A percentile compares a stretch with the other conserved stretches of the same genome.
These are phyloP conservation scores for Trichoderma harzianum DNA, from an alignment of 2,329 filamentous ascomycete species.

Conservation along the genomic window DNA sequence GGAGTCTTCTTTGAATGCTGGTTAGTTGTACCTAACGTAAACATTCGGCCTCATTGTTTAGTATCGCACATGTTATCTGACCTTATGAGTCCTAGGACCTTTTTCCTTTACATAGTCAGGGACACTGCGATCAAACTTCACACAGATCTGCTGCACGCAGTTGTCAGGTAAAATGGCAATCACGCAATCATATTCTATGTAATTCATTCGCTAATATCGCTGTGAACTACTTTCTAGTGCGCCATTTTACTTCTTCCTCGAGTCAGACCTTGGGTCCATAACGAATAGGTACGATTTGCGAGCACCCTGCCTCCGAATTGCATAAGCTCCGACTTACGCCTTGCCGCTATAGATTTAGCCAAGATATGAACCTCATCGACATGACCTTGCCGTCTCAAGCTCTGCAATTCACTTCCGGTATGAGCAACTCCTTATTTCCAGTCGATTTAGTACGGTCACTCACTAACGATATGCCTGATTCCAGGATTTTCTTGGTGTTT, in stretches of 20 bases:
- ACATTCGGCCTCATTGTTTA: not conserved
- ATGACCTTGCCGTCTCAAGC: not conserved
- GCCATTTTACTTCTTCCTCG: not conserved
- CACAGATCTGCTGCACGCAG: not conserved
- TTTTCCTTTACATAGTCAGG: not conserved
- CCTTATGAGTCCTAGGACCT: not conserved
- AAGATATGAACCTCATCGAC: not conserved
- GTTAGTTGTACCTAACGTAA: not conserved
- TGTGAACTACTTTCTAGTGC: not conserved
- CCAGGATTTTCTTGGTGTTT: not conserved
- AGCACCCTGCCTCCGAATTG: not conserved
- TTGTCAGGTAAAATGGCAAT: not conserved
- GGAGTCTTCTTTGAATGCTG: not conserved
- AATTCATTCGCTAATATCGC: not conserved
- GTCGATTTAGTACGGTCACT: not conserved
- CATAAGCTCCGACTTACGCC: not conserved
- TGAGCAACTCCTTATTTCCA: not conserved
- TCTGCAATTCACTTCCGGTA: not conserved
- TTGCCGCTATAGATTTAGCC: not conserved
- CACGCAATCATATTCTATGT: not conserved
- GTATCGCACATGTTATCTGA: not conserved
- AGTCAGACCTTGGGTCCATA: not conserved
- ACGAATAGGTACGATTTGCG: not conserved
- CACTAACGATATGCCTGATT: not conserved
- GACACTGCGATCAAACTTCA: not conserved